Conservation (phyloP, 2,329 filamentous ascomycete genomes). For the Cadophora gregata region DNA sequence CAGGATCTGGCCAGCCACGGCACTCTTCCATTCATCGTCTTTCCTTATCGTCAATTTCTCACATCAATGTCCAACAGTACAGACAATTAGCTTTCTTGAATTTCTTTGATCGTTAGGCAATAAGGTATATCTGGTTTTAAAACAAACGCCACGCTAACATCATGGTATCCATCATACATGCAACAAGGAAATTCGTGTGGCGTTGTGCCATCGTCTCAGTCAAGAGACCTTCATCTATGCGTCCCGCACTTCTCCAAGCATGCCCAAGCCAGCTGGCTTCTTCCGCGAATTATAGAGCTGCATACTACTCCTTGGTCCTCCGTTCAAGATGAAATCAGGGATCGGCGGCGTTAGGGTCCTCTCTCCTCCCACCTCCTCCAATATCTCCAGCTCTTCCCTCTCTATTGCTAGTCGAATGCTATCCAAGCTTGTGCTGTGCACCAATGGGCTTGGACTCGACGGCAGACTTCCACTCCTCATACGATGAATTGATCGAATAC, state of each 20-base stretch:
- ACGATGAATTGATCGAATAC: constrained; percentile 56
- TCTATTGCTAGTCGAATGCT: constrained; percentile 43
- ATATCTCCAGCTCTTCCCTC: constrained; percentile 39
- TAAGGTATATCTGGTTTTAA: constrained; percentile 40
- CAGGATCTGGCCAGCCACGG: neutral
- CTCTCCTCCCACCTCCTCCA: constrained; percentile 40
- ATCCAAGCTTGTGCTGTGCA: constrained; percentile 57
- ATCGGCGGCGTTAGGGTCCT: constrained; percentile 65
- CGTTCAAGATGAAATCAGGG: constrained; percentile 64
- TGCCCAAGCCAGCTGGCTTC: constrained; percentile 34
- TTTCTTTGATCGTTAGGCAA: constrained; percentile 34
- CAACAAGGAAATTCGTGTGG: constrained; percentile 40
- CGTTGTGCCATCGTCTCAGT: constrained; percentile 37
- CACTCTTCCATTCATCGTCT: neutral
- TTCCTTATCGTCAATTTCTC: neutral
- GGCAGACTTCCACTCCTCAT: constrained; percentile 63
- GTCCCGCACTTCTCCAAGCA: constrained; percentile 34
- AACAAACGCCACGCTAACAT: constrained; percentile 42
- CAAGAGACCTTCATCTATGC: constrained; percentile 31
- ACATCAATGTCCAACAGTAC: neutral
- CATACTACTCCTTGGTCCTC: constrained; percentile 57
- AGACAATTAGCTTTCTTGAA: constrained; percentile 11
- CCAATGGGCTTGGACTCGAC: constrained; percentile 58
- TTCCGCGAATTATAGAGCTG: constrained; percentile 49
- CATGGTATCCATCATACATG: constrained; percentile 42